Evolutionary conservation across 768 basidiomycete species (phyloP), one percentile per base, ranked within the genome.

Genomic region (Erythrobasidium yunnanense): DNA sequence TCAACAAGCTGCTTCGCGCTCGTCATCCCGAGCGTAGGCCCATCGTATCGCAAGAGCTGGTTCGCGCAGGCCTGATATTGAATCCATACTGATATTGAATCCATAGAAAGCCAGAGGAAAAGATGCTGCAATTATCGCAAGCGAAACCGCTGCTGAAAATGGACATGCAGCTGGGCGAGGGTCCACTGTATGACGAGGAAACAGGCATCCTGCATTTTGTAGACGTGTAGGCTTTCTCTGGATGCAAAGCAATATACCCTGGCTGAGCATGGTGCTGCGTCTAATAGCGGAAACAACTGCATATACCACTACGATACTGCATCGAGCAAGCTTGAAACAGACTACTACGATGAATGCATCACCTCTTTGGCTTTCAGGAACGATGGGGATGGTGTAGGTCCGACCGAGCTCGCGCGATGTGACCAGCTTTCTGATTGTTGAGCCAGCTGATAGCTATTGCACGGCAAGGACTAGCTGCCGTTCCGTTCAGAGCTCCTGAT

Each of bases 341-440:
- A 52, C 22, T 52, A 52, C 50, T 52, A 52, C 50, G 29, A 52
- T 52, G 50, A 52, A 27, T 52, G 50, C 50, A 52, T 52, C 8
- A 27, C 50, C 20, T 52, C 50, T 15, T 20, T 52, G 20, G 20
- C 50, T 8, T 52, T 52, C 50, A 20, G 50, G 15, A 52, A 23
- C 15, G 29, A 52, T 11, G 8, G 22, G 20, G 29, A 8, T 20
- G 50, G 29, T 22, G 50, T 52, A 8, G 22, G 50, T 52, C 8
- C 8, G 20, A 11, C 42, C 29, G 50, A 52, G 20, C 15, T 22
- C 8, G 8, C 15, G 11, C 50, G 15, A 22, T 27, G 15, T 52
- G 20, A 20, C 8, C 50, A 52, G 50, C 8, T 52, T 11, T 52
- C n/a, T n/a, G n/a, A n/a, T n/a, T n/a, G n/a, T n/a, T n/a, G n/a